These are phyloP conservation scores for Triangularia verruculosa DNA, from an alignment of 2,329 filamentous ascomycete genomes.

Conservation along the genomic window DNA sequence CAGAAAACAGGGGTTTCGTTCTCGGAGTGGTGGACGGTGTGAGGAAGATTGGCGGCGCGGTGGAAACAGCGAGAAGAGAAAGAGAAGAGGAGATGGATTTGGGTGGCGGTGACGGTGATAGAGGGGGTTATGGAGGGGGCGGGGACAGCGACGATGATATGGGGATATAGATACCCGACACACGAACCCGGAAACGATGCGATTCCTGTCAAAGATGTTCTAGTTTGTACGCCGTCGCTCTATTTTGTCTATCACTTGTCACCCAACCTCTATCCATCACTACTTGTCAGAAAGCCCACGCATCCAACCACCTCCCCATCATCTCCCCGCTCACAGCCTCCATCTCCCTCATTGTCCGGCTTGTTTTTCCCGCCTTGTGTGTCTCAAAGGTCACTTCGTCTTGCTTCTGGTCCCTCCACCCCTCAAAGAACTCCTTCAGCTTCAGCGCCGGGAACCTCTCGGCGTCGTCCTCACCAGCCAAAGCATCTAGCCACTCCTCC, in stretches of 20 bases:
- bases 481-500: background rate
- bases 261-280: background rate
- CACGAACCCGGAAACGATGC: too few relatives aligned
- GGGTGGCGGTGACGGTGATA: constrained; percentile 40
- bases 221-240: background rate
- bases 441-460: constrained; percentile 4
- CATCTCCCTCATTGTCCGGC: constrained; percentile 2
- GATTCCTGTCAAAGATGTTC: too few relatives aligned
- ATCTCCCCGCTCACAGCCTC: background rate
- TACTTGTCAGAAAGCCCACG: background rate
- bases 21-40: constrained; percentile 83
- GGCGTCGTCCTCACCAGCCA: background rate
- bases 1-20: constrained; percentile 81
- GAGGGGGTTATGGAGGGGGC: constrained; percentile 52
- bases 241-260: background rate
- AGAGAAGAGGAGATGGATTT: constrained; percentile 61
- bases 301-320: constrained; percentile 6
- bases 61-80: constrained; percentile 74
- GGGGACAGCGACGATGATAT: constrained; percentile 56
- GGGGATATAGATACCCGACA: constrained; percentile 33
- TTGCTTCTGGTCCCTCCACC: background rate
- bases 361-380: background rate
- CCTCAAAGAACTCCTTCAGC: constrained; percentile 8
- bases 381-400: background rate
- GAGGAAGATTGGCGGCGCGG: constrained; percentile 76